A percentile compares a stretch with the other conserved stretches of the same genome.
Evolutionary conservation across 371 early-diverging fungal species (phyloP).

Genomic region (Mortierella sp.): DNA sequence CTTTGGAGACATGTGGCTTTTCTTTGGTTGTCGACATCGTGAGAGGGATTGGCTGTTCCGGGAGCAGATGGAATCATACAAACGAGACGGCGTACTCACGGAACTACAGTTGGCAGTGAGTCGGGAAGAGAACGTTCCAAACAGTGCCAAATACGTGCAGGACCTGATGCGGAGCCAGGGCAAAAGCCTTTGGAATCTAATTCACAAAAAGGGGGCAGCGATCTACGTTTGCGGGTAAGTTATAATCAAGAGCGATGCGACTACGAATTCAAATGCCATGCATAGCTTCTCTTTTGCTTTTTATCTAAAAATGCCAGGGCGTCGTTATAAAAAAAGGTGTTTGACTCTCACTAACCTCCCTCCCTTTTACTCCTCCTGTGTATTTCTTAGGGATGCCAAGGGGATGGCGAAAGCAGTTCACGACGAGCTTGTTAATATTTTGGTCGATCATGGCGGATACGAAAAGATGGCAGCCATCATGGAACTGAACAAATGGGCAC

Average conservation of each 20-base stretch:
- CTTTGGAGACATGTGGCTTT: slow-evolving; percentile 88
- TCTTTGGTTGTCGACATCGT: slow-evolving; percentile 92
- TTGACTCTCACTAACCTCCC: not conserved
- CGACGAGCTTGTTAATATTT: slow-evolving; percentile 77
- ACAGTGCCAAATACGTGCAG: slow-evolving; percentile 85
- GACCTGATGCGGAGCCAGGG: slow-evolving; percentile 73
- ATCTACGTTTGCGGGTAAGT: slow-evolving; percentile 90
- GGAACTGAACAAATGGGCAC: slow-evolving; percentile 72
- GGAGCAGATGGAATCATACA: slow-evolving; percentile 79
- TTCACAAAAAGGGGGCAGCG: slow-evolving; percentile 71
- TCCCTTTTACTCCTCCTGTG: not conserved
- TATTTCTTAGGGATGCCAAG: slow-evolving; percentile 73
- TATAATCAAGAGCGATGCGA: too few relatives aligned
- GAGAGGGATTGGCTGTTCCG: slow-evolving; percentile 89
- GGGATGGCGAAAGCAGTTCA: slow-evolving; percentile 93
- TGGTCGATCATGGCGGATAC: slow-evolving; percentile 64
- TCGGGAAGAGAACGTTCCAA: slow-evolving; percentile 61
- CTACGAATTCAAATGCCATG: not conserved
- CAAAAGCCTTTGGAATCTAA: slow-evolving; percentile 67
- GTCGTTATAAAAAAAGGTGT: not conserved
- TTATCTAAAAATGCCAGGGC: not conserved
- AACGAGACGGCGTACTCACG: slow-evolving; percentile 67
- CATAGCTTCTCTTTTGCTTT: not conserved
- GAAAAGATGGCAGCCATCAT: slow-evolving; percentile 71
- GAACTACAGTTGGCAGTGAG: slow-evolving; percentile 73